phyloP scores from a whole-genome alignment of 2,329 filamentous ascomycete species.

The Aphanocladium album region DNA sequence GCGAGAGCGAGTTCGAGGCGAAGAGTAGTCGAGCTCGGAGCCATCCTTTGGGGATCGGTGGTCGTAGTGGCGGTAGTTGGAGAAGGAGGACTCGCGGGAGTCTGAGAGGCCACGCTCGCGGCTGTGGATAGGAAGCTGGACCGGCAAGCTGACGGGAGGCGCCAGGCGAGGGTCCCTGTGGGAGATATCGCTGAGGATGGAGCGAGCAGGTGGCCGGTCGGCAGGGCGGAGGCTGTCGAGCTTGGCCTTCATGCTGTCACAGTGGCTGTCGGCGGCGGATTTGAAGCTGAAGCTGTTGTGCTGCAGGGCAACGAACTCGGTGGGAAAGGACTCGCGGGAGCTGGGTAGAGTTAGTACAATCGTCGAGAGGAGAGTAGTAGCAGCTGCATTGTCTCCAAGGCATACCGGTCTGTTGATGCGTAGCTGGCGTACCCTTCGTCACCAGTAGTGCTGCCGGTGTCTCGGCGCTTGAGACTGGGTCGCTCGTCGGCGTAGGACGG shows the following conservation, averaged over 20 bases:
- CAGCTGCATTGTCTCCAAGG: neutral
- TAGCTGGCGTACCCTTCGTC: constrained; percentile 43
- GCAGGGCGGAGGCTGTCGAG: constrained; percentile 43
- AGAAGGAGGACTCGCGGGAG: constrained; percentile 42
- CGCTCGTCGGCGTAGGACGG: constrained; percentile 31
- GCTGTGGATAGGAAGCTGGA: constrained; percentile 40
- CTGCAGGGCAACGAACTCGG: constrained; percentile 42
- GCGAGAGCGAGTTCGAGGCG: constrained; percentile 39
- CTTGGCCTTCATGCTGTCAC: constrained; percentile 50
- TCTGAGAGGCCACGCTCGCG: constrained; percentile 33
- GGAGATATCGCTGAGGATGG: constrained; percentile 34
- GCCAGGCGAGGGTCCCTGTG: constrained; percentile 37
- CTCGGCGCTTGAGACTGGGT: constrained; percentile 29
- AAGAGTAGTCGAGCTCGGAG: constrained; percentile 45
- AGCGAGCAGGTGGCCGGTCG: constrained; percentile 43
- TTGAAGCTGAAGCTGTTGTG: constrained; percentile 47
- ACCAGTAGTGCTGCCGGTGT: constrained; percentile 21
- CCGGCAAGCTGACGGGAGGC: constrained; percentile 32
- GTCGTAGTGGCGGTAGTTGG: constrained; percentile 38
- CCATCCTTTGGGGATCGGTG: constrained; percentile 41
- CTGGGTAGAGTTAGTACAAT: constrained; percentile 18
- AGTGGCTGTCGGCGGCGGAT: constrained; percentile 42
- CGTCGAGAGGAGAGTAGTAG: constrained; percentile 16
- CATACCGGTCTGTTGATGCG: constrained; percentile 35
- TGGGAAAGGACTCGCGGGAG: constrained; percentile 37